phyloP scores from a whole-genome alignment of 768 basidiomycete genomes.

The Rhizopogon vulgaris region DNA sequence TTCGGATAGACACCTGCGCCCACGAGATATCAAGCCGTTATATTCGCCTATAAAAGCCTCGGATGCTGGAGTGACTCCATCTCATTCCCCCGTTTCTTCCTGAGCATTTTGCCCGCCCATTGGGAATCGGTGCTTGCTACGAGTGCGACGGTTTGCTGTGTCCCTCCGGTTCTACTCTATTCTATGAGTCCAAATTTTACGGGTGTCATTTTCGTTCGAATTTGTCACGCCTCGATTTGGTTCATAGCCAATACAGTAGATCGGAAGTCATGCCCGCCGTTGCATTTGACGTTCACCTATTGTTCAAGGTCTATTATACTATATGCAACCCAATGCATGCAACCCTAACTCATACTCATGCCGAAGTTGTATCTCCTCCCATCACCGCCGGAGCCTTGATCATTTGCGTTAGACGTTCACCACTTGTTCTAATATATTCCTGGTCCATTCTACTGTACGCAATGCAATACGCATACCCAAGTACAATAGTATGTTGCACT shows the following conservation, averaged over 20 bases:
- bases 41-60: conserved; percentile 1
- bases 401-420: conserved; percentile 4
- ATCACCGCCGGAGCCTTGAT: no score
- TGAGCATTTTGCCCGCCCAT: conserved; percentile 5
- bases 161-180: conserved; percentile 26
- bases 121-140: conserved; percentile 6
- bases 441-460: neutral
- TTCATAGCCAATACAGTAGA: conserved; percentile 58
- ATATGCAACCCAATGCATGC: neutral
- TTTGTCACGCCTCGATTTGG: conserved; percentile 32
- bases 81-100: neutral
- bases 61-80: neutral
- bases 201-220: conserved; percentile 28
- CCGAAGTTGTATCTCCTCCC: no score
- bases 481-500: neutral
- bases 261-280: conserved; percentile 30
- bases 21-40: neutral
- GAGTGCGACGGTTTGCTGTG: conserved; percentile 18
- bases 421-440: neutral
- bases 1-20: conserved; percentile 4
- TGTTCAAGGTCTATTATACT: neutral
- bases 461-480: neutral
- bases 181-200: conserved; percentile 34
- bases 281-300: conserved; percentile 4
- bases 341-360: neutral